These are phyloP conservation scores for Fraxinus nigra DNA, from an alignment of 305 asterid genomes.

Conservation along the genomic window DNA sequence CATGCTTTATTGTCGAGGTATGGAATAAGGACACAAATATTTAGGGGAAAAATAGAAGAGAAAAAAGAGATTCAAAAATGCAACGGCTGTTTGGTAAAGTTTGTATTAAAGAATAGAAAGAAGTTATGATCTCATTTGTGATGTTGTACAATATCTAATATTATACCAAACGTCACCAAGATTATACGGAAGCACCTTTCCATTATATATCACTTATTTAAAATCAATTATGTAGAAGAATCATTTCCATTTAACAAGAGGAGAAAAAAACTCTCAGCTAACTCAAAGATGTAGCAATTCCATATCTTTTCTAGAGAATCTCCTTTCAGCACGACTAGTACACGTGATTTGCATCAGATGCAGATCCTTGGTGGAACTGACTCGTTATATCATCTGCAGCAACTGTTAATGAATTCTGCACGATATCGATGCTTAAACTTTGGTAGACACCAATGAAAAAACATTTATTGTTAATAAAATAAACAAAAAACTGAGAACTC, in stretches of 20 bases:
- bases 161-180: neutral
- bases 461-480: neutral
- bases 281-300: neutral
- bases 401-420: neutral
- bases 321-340: neutral
- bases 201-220: neutral
- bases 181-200: neutral
- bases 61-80: too few species aligned
- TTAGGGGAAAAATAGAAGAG: neutral
- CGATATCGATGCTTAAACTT: neutral
- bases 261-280: neutral
- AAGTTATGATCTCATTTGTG: neutral
- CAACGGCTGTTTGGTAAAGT: neutral
- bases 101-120: neutral
- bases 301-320: neutral
- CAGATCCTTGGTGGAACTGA: neutral
- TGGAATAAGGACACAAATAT: neutral
- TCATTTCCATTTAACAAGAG: neutral
- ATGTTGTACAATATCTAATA: too few species aligned
- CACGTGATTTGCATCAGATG: neutral
- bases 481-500: neutral
- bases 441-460: neutral
- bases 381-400: neutral
- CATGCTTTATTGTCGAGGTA: neutral
- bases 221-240: neutral